A percentile compares a stretch with the other conserved stretches of the same genome.
Evolutionary conservation across 805 yeast genomes (phyloP).

Genomic region (Saturnispora sekii): DNA sequence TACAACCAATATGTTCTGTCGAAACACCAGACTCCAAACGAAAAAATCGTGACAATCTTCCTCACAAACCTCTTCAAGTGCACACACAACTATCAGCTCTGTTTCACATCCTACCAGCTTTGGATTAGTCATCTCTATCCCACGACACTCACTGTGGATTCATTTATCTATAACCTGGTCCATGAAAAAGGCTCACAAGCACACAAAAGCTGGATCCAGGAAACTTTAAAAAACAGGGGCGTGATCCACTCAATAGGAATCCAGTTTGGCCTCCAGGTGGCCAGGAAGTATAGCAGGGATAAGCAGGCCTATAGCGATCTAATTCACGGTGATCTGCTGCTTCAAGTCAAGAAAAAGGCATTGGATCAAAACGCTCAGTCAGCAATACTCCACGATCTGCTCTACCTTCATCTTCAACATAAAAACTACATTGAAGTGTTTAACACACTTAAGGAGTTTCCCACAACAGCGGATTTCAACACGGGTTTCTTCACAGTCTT

Average conservation of each 20-base stretch:
- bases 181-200: conserved; percentile 15
- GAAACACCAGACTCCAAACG: conserved; percentile 9
- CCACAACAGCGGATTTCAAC: conserved; percentile 7
- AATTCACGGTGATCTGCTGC: conserved; percentile 9
- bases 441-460: conserved; percentile 5
- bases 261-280: conserved; percentile 14
- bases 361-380: conserved; percentile 10
- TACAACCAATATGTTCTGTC: conserved; percentile 24
- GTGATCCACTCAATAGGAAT: conserved; percentile 8
- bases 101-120: conserved; percentile 19
- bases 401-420: conserved; percentile 15
- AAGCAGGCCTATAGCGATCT: conserved; percentile 9
- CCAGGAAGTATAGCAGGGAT: conserved; percentile 10
- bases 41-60: conserved; percentile 15
- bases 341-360: conserved; percentile 10
- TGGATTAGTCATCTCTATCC: conserved; percentile 18
- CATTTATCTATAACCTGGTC: conserved; percentile 16
- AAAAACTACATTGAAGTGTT: conserved; percentile 10
- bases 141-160: conserved; percentile 17
- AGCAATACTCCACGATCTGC: conserved; percentile 12
- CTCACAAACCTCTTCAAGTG: conserved; percentile 14
- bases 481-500: conserved; percentile 12
- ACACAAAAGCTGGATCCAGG: conserved; percentile 18
- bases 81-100: conserved; percentile 17
- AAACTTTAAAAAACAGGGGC: conserved; percentile 11